Evolutionary conservation across 352 stramenopile genomes (phyloP), one percentile per base, ranked within the genome.

Genomic region (Phytopythium helicoides): DNA sequence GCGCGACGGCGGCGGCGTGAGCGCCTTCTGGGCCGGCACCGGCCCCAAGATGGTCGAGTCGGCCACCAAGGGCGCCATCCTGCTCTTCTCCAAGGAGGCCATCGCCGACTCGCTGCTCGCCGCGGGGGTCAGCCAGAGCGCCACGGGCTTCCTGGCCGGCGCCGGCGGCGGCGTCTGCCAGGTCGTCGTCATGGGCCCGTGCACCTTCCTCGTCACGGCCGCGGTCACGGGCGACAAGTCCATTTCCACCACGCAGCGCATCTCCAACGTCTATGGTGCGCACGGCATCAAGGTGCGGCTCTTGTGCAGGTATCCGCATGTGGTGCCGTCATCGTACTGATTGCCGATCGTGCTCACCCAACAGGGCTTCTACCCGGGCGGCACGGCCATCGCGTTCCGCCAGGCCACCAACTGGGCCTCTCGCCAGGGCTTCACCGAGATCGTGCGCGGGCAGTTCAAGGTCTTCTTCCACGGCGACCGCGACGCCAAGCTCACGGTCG

Each of bases 351-450:
- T n/a, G n/a, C 34, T 46, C 15, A 22, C 15, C 9, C 18, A 19
- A n/a, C 45, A 71, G 64, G 88, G 88, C 41, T 97, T 97, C 58
- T 97, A 97, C 69, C 88, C 87, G 10, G 88, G 88, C 33, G 88
- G 87, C 40, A 96, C 86, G 25, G 88, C 88, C 38, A 95, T 97
- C 37, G 86, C 87, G 19, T 96, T 97, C 66, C 87, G 88, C 31
- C 88, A 97, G 61, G 88, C 87, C 41, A 97, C 86, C 34, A 97
- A 97, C 70, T 97, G 88, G 88, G 88, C 88, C 8, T 96, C 87
- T 9, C 84, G 88, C 28, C 85, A 93, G 62, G 88, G 87, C 11
- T 97, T 97, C 50, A 97, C 88, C 6, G 88, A 97, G 68, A 82
- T 94, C 36, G 82, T 95, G 46, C 85, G 88, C 41, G 77, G 68